Percentiles rank a stretch among this genome's conserved stretches.
These are phyloP conservation scores for Komagataella populi DNA, from an alignment of 805 yeast genomes.

Conservation along the genomic window DNA sequence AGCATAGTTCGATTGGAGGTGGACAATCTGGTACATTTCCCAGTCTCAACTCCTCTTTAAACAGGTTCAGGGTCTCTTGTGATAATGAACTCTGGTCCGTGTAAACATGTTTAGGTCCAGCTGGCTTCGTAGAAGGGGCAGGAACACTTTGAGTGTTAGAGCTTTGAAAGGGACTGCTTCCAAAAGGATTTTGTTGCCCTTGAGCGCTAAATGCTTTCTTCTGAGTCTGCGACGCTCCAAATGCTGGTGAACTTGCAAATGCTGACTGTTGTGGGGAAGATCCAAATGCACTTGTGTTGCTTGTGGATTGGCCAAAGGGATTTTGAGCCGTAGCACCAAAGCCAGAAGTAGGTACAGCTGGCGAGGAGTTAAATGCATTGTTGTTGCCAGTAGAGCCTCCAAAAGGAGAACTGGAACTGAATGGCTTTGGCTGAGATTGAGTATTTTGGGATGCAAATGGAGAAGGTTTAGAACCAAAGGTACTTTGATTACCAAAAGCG, in stretches of 20 bases:
- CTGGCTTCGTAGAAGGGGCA: not conserved
- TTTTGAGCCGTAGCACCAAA: not conserved
- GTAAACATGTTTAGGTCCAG: not conserved
- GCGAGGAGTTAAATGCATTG: not conserved
- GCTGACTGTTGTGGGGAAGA: not conserved
- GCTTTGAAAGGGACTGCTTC: not conserved
- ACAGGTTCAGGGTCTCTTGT: not conserved
- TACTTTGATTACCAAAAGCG: not conserved
- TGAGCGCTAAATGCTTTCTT: not conserved
- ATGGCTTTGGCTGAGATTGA: not conserved
- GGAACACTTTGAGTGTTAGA: not conserved
- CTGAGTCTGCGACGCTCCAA: not conserved
- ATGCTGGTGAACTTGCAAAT: not conserved
- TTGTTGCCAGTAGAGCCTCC: not conserved
- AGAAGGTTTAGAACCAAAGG: not conserved
- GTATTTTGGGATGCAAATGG: not conserved
- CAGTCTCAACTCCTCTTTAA: not conserved
- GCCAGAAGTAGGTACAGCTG: not conserved
- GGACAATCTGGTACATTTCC: conserved; percentile 2
- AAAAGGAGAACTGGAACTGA: not conserved
- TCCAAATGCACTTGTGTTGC: not conserved
- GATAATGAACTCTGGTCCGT: not conserved
- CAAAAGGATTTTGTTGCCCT: not conserved
- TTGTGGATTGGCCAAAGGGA: not conserved
- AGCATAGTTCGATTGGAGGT: conserved; percentile 2